A percentile compares a stretch with the other conserved stretches of the same genome.
These are phyloP conservation scores for Zasmidium cellare DNA, from an alignment of 2,329 filamentous ascomycete genomes.

Conservation along the genomic window DNA sequence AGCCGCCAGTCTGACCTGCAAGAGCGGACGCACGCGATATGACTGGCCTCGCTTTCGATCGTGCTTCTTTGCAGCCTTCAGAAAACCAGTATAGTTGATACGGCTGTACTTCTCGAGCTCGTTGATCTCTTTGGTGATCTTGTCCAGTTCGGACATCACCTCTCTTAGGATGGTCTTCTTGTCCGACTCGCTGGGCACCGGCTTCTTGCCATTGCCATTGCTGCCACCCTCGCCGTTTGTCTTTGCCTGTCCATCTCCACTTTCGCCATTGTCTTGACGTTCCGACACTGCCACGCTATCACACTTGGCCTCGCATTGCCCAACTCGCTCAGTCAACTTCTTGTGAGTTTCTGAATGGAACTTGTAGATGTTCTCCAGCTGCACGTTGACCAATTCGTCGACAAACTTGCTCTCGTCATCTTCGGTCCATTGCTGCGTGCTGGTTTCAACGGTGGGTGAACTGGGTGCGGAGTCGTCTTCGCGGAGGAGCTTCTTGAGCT, in stretches of 20 bases:
- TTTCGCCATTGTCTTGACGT: constrained; percentile 34
- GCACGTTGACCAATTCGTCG: constrained; percentile 89
- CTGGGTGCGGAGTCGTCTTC: constrained; percentile 57
- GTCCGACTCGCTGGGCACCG: constrained; percentile 41
- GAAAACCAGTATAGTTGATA: constrained; percentile 95
- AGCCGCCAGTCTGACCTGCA: constrained; percentile 85
- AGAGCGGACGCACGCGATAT: constrained; percentile 87
- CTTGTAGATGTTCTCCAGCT: constrained; percentile 89
- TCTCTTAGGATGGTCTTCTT: constrained; percentile 61
- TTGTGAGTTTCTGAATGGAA: constrained; percentile 85
- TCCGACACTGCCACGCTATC: constrained; percentile 53
- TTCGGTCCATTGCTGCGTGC: constrained; percentile 74
- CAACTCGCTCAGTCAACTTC: constrained; percentile 76
- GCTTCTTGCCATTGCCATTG: constrained; percentile 36
- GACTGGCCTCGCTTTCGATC: constrained; percentile 84
- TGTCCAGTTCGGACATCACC: constrained; percentile 77
- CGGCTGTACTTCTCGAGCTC: constrained; percentile 93
- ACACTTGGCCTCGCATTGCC: constrained; percentile 66
- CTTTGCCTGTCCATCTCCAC: constrained; percentile 3
- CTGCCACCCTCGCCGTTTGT: constrained; percentile 15
- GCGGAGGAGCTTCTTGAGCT: constrained; percentile 84
- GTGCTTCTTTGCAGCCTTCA: constrained; percentile 99
- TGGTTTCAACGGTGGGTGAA: constrained; percentile 53
- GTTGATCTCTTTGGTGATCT: constrained; percentile 85
- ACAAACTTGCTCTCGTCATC: constrained; percentile 92